A percentile compares a stretch with the other conserved stretches of the same genome.
phyloP scores from a whole-genome alignment of 2,329 filamentous ascomycete species.

The Talaromyces atroroseus region DNA sequence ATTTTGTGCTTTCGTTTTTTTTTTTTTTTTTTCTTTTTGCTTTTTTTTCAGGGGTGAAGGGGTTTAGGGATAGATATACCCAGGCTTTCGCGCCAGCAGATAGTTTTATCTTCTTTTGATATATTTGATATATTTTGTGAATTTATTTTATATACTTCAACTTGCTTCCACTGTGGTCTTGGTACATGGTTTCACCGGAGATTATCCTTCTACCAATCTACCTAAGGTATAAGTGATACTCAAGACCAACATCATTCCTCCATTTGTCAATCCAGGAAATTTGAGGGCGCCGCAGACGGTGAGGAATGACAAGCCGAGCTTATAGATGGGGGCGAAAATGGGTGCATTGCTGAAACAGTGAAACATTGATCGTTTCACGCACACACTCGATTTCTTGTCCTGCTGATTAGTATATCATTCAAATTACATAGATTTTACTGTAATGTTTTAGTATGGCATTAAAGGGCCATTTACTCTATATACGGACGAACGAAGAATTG shows the following conservation, averaged over 20 bases:
- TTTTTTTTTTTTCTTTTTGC: background rate
- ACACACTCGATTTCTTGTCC: too few relatives aligned
- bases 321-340: background rate
- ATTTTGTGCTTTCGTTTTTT: background rate
- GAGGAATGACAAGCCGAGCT: too few relatives aligned
- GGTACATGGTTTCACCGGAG: background rate
- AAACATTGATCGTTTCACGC: background rate
- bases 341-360: background rate
- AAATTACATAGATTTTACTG: too few relatives aligned
- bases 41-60: background rate
- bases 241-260: too few relatives aligned
- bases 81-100: background rate
- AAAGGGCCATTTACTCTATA: too few relatives aligned
- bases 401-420: too few relatives aligned
- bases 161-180: background rate
- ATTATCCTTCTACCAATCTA: background rate
- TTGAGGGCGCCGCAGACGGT: too few relatives aligned
- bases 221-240: too few relatives aligned
- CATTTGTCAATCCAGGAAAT: too few relatives aligned
- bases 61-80: background rate
- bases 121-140: background rate
- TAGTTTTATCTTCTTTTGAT: background rate
- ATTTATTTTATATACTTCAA: background rate
- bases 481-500: too few relatives aligned
- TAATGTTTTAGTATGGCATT: too few relatives aligned